Conservation (phyloP, 2,329 filamentous ascomycete species). For the Leptographium radiaticola region DNA sequence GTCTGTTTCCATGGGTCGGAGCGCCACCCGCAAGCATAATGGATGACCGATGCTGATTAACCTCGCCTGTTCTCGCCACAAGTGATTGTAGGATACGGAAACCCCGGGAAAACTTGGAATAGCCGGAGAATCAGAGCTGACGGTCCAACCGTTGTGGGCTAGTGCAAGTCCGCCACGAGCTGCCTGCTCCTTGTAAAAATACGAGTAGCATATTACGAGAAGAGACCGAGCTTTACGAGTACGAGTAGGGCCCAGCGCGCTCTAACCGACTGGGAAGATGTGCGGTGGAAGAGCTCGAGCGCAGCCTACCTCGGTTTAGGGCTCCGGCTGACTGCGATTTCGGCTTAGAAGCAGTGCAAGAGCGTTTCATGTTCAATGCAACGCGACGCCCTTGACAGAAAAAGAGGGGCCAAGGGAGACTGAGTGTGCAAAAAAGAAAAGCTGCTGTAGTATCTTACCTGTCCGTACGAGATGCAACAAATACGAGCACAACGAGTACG, state of each 20-base stretch:
- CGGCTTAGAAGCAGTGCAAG: neutral
- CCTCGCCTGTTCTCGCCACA: neutral
- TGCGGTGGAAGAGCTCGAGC: neutral
- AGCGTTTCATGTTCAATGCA: neutral
- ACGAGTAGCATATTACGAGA: neutral
- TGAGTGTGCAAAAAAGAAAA: neutral
- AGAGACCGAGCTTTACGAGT: neutral
- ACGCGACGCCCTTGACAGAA: neutral
- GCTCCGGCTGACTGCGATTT: neutral
- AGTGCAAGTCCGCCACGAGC: neutral
- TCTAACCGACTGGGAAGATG: neutral
- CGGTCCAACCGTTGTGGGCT: neutral
- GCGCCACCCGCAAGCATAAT: neutral
- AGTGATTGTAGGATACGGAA: neutral
- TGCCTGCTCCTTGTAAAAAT: neutral
- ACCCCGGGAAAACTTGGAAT: neutral
- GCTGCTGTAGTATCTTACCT: neutral
- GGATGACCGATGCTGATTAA: neutral
- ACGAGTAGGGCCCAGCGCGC: neutral
- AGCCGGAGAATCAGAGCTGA: neutral
- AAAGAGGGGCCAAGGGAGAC: neutral
- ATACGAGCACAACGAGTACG: too few species aligned
- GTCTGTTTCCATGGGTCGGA: neutral
- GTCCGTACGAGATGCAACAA: neutral
- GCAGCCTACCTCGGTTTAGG: neutral